Evolutionary conservation across 139 green algal species (phyloP).

Genomic region (Pseudopediastrum boryanum): DNA sequence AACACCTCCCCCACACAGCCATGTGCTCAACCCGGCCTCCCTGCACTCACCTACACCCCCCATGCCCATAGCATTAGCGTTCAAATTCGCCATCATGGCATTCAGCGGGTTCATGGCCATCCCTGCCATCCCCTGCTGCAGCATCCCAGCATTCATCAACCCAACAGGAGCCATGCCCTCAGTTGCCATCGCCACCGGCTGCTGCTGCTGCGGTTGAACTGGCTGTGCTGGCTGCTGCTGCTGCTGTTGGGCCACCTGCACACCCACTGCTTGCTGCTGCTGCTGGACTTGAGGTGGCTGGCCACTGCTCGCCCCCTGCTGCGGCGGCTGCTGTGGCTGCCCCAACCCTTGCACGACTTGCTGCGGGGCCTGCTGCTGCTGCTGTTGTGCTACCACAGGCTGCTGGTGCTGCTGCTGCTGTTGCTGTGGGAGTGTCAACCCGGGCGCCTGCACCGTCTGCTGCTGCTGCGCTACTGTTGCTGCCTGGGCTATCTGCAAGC

Average conservation of each 20-base stretch:
- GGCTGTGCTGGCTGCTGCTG: not conserved
- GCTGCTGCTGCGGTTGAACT: no score
- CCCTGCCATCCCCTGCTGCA: no score
- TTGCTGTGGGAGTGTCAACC: not conserved
- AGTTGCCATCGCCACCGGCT: no score
- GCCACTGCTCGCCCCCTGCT: not conserved
- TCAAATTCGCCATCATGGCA: no score
- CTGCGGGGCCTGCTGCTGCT: not conserved
- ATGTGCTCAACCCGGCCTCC: no score
- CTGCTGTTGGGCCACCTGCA: constrained; percentile 12
- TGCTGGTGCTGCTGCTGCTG: constrained; percentile 3
- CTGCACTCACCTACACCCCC: no score
- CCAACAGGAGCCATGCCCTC: no score
- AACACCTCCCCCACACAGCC: no score
- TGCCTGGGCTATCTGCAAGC: constrained; percentile 4
- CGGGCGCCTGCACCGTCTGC: not conserved
- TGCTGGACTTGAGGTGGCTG: not conserved
- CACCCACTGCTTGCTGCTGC: not conserved
- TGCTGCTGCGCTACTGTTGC: constrained; percentile 27
- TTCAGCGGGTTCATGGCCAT: no score
- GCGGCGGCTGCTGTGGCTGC: not conserved
- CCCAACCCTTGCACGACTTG: not conserved
- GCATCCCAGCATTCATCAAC: no score
- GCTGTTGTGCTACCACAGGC: not conserved
- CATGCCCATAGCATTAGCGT: no score